Evolutionary conservation across 331 rosid species (phyloP).

Genomic region (Rosa hybrid): DNA sequence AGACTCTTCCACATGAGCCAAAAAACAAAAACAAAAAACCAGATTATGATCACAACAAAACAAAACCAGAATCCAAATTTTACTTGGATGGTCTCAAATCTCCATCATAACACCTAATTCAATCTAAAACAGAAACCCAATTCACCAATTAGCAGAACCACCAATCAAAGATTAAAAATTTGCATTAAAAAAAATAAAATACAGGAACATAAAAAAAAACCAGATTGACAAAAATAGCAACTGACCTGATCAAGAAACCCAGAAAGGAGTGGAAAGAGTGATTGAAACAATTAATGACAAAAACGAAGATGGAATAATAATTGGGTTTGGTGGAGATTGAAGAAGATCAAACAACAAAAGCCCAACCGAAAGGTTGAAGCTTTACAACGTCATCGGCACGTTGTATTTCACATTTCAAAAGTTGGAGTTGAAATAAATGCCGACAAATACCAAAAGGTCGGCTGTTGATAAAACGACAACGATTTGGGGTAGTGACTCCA

Average conservation of each 20-base stretch:
- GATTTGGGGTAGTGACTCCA: conserved; percentile 37
- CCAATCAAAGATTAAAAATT: neutral
- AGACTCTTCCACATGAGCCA: neutral
- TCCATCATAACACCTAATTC: conserved; percentile 4
- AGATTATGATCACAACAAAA: neutral
- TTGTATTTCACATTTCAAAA: conserved; percentile 32
- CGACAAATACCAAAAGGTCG: conserved; percentile 64
- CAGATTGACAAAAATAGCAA: conserved; percentile 2
- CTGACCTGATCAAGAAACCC: conserved; percentile 32
- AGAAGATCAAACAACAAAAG: conserved; percentile 18
- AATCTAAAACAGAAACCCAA: conserved; percentile 1
- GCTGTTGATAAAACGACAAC: conserved; percentile 32
- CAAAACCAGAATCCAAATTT: neutral
- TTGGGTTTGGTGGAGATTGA: conserved; percentile 28
- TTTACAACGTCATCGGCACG: conserved; percentile 60
- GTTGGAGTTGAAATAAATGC: conserved; percentile 35
- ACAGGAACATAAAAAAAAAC: no score
- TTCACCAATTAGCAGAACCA: neutral
- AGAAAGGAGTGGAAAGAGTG: conserved; percentile 8
- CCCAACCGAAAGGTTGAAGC: conserved; percentile 55
- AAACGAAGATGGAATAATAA: conserved; percentile 19
- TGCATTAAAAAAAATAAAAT: neutral
- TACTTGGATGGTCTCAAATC: neutral
- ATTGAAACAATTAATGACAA: conserved; percentile 24
- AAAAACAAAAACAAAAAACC: neutral